These are phyloP conservation scores for Microcos paniculata DNA, from an alignment of 345 rosid genomes.

Conservation along the genomic window DNA sequence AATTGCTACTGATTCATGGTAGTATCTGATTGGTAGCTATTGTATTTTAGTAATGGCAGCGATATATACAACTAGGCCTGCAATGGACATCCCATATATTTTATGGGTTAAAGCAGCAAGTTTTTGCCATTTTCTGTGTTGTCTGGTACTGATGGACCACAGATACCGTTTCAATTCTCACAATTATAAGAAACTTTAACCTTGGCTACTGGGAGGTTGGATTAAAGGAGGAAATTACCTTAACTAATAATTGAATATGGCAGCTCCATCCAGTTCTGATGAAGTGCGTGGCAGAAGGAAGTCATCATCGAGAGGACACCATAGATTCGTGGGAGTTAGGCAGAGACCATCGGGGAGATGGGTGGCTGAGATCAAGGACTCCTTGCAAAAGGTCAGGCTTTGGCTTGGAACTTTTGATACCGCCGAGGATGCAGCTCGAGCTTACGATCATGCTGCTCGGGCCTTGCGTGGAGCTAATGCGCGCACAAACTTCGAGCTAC, in stretches of 20 bases:
- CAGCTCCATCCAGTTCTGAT: neutral
- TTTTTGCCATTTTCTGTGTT: conserved; percentile 11
- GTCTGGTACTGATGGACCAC: neutral
- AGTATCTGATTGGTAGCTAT: neutral
- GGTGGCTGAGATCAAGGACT: conserved; percentile 64
- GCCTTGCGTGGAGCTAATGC: conserved; percentile 51
- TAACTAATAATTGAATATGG: neutral
- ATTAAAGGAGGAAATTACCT: neutral
- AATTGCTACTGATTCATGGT: neutral
- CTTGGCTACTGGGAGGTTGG: neutral
- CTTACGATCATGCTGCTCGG: conserved; percentile 54
- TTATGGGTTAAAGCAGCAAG: neutral
- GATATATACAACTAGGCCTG: conserved; percentile 16
- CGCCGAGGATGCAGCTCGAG: conserved; percentile 54
- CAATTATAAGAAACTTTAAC: neutral
- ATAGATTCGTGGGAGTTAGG: conserved; percentile 49
- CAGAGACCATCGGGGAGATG: conserved; percentile 60
- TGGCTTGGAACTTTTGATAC: conserved; percentile 66
- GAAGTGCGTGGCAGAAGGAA: conserved; percentile 28
- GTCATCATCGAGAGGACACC: conserved; percentile 49
- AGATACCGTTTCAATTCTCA: neutral
- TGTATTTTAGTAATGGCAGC: neutral
- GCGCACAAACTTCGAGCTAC: conserved; percentile 46
- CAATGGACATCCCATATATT: neutral
- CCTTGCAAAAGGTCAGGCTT: conserved; percentile 49